Base-by-base conservation (phyloP, 2,329 filamentous ascomycete genomes). In the Cadophora sp. region DNA sequence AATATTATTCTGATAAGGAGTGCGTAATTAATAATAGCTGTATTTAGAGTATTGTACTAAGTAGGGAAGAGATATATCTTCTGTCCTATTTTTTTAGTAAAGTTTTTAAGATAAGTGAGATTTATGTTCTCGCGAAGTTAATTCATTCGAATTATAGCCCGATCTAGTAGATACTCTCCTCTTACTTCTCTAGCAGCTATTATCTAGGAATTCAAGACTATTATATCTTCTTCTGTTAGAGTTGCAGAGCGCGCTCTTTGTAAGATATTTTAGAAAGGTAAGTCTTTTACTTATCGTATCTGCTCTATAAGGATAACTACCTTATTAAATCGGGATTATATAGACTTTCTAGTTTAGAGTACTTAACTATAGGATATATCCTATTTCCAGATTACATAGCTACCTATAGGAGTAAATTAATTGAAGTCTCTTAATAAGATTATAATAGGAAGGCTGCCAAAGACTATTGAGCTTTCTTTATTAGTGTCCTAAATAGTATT, bases 11-110 rank as follows among this genome's bases (percentile, higher is more conserved):
- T 50, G 5, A 50, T n/a, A 50, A 50, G 46, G 7, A 50, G 46
- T 50, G 46, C 9, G 46, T 50, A n/a, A 50, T 50, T 11, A 8
- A 50, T 50, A 50, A 6, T 50, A 50, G 46, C n/a, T 8, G 46
- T 24, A 50, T 50, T 50, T 50, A n/a, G 46, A 3, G 46, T 50
- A n/a, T 50, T n/a, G 46, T 50, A n/a, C 46, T n/a, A 11, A 50
- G n/a, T n/a, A 24, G n/a, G 46, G 46, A 50, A 50, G n/a, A 50
- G 46, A 24, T 50, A 50, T 50, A 50, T 50, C n/a, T 50, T 50
- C 7, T 50, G n/a, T 50, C 46, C 46, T 6, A n/a, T 50, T n/a
- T 50, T 50, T 50, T 50, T 50, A 3, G n/a, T n/a, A 6, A 50
- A 50, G 46, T 9, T 50, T 50, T 50, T 6, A 50, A 50, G 5